Base-by-base conservation (phyloP, 306 rosid species). In the Rosa persica region DNA sequence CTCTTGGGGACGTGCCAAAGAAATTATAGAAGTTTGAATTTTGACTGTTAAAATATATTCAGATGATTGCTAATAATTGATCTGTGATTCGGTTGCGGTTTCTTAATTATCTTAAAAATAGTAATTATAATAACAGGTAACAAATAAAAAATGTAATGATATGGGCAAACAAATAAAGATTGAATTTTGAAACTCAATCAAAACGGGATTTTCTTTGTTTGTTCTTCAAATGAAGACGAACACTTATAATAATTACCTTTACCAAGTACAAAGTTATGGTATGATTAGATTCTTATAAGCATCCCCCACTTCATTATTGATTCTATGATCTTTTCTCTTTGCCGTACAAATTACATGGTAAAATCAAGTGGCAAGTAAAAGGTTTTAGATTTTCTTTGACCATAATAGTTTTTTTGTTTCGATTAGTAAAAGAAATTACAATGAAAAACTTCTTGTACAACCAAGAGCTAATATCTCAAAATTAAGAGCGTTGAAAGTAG, bases 301-400 rank as follows among this genome's bases (percentile, higher is more conserved):
- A 51, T 51, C 4, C n/a, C 58, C 58, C 3, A 6, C 58, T 51
- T 51, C 22, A 19, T 19, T 6, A 51, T 54, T 54, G 61, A 55
- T 5, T n/a, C 62, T 25, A 70, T 34, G 36, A 25, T 16, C 2
- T 47, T 47, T 19, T 22, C 39, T 48, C 44, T 72, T 34, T 34
- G 9, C 62, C 62, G 62, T 49, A 30, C 76, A 49, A 30, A 49
- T 49, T 49, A n/a, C 17, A 17, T 8, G 61, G 10, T 48, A 25
- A 13, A 48, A 30, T 16, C 1, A 30, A 49, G 46, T 49, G 64
- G 20, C 76, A 49, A 48, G 60, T 23, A 25, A 70, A 46, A 43
- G 25, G 57, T 40, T 70, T 25, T 43, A 46, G 22, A 25, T 46
- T 70, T 70, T 70, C 40, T 72, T 72, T 72, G 76, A 72, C 76